These are phyloP conservation scores for Mortierella sp. DNA, from an alignment of 371 early-diverging fungal species.

Conservation along the genomic window DNA sequence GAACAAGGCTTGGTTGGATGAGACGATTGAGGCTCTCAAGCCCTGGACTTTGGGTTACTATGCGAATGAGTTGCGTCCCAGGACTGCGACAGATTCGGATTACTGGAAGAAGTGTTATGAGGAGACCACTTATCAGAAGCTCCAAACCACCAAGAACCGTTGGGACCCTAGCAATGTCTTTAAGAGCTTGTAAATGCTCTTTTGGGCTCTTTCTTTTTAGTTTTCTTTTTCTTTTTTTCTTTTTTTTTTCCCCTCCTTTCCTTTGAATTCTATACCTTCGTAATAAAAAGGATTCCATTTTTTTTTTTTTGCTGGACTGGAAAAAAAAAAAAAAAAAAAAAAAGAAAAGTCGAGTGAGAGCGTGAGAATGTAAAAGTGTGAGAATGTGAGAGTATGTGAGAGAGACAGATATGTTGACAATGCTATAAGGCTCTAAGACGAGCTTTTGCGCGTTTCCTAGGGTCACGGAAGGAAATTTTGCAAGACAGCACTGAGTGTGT, in stretches of 20 bases:
- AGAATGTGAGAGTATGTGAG: too few relatives aligned
- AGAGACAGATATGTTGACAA: too few relatives aligned
- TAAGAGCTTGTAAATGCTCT: conserved; percentile 13
- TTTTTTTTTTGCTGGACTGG: neutral
- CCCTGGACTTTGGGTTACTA: conserved; percentile 13
- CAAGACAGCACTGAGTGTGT: too few relatives aligned
- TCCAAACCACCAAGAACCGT: conserved; percentile 2
- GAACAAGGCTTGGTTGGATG: conserved; percentile 15
- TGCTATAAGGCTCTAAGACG: too few relatives aligned
- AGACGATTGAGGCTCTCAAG: conserved; percentile 16
- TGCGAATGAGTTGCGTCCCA: conserved; percentile 13
- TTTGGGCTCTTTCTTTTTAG: too few relatives aligned
- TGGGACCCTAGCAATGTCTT: conserved; percentile 7
- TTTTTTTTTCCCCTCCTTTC: too few relatives aligned
- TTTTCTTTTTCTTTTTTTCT: too few relatives aligned
- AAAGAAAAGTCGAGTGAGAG: too few relatives aligned
- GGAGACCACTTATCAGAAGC: conserved; percentile 4
- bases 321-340: neutral
- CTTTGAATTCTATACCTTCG: neutral
- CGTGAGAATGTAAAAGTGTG: too few relatives aligned
- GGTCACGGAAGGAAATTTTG: too few relatives aligned
- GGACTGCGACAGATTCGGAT: neutral
- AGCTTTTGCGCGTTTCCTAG: too few relatives aligned
- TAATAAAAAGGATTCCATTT: neutral
- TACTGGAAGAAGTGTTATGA: conserved; percentile 16